phyloP scores from a whole-genome alignment of 2,329 filamentous ascomycete genomes.

The Fusarium oxysporum region DNA sequence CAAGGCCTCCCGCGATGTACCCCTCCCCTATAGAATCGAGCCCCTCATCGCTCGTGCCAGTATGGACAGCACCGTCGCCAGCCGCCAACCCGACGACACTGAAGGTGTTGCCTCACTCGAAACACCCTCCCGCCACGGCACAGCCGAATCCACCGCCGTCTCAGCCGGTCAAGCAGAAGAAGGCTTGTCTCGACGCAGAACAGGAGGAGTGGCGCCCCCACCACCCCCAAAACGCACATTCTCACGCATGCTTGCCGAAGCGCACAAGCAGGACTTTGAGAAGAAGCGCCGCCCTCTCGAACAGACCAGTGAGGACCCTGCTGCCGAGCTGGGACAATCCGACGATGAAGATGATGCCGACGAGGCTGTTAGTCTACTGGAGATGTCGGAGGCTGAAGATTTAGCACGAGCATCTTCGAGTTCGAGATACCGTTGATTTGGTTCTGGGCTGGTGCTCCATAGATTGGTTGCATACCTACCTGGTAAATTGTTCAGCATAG shows the following conservation, averaged over 20 bases:
- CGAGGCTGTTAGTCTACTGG: conserved; percentile 43
- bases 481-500: conserved; percentile 15
- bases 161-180: conserved; percentile 32
- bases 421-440: conserved; percentile 23
- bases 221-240: conserved; percentile 49
- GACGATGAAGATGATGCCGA: conserved; percentile 51
- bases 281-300: conserved; percentile 69
- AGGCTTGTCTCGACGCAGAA: conserved; percentile 48
- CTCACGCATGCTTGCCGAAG: conserved; percentile 78
- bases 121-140: conserved; percentile 23
- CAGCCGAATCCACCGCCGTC: conserved; percentile 36
- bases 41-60: conserved; percentile 58
- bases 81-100: conserved; percentile 4
- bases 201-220: conserved; percentile 51
- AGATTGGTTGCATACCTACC: neutral
- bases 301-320: conserved; percentile 39
- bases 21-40: conserved; percentile 80
- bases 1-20: conserved; percentile 88
- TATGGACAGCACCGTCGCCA: conserved; percentile 45
- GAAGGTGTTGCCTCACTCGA: conserved; percentile 4
- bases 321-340: conserved; percentile 46
- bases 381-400: conserved; percentile 45
- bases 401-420: conserved; percentile 28
- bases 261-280: conserved; percentile 93
- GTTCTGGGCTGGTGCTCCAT: neutral